Conservation (phyloP, 257 asterid genomes). For the Solanum pinnatisectum region DNA sequence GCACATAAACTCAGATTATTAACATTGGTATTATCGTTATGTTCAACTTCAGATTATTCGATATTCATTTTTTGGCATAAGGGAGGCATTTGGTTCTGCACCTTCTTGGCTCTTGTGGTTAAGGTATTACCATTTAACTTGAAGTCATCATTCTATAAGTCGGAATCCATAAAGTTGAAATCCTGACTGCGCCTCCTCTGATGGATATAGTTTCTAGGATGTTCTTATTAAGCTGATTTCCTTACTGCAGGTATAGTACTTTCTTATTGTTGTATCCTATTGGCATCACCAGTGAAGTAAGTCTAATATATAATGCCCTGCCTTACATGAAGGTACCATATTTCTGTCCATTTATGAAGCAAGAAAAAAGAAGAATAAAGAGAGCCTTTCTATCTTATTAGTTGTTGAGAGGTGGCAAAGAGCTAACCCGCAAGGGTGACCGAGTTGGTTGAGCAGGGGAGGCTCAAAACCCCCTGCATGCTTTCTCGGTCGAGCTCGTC, state of each 20-base stretch:
- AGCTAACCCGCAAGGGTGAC: not conserved
- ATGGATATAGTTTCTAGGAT: not conserved
- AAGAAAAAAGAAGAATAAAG: no score
- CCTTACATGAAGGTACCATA: conserved; percentile 45
- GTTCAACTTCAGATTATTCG: conserved; percentile 27
- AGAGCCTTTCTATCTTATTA: no score
- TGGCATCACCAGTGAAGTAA: conserved; percentile 83
- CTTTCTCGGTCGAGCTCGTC: not conserved
- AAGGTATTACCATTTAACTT: conserved; percentile 9
- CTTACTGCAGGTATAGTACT: conserved; percentile 62
- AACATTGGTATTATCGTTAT: not conserved
- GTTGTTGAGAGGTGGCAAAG: not conserved
- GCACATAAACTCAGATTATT: not conserved
- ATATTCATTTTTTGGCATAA: conserved; percentile 73
- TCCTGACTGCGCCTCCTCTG: fast-evolving
- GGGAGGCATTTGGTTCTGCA: conserved; percentile 64
- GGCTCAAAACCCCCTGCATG: not conserved
- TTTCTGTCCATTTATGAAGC: no score
- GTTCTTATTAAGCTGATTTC: not conserved
- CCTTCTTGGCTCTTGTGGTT: conserved; percentile 88
- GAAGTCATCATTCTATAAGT: not conserved
- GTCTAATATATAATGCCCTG: conserved; percentile 52
- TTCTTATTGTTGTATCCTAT: conserved; percentile 68
- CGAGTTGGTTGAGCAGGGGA: not conserved
- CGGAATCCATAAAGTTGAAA: not conserved